These are phyloP conservation scores for Chaetothyriales sp. DNA, from an alignment of 2,329 filamentous ascomycete genomes.

Conservation along the genomic window DNA sequence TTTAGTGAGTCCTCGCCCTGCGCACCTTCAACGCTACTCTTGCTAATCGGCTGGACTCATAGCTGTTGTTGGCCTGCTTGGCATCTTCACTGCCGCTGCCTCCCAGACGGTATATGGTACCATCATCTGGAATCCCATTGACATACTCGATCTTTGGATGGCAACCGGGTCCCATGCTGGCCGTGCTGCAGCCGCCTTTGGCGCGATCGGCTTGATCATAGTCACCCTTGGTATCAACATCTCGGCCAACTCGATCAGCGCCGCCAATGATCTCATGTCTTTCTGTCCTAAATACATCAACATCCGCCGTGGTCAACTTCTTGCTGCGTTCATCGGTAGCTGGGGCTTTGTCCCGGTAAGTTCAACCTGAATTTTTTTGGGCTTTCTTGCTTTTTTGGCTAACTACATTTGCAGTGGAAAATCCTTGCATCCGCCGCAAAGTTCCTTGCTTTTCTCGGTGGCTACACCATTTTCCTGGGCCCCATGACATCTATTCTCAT, in stretches of 20 bases:
- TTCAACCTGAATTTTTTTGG: not conserved
- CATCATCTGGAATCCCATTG: slow-evolving; percentile 13
- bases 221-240: slow-evolving; percentile 40
- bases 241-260: slow-evolving; percentile 39
- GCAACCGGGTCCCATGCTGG: slow-evolving; percentile 9
- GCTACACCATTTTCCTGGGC: slow-evolving; percentile 51
- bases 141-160: slow-evolving; percentile 10
- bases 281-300: slow-evolving; percentile 43
- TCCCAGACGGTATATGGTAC: slow-evolving; percentile 9
- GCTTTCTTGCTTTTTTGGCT: too few species aligned
- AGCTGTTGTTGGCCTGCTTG: slow-evolving; percentile 13
- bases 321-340: slow-evolving; percentile 39
- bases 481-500: slow-evolving; percentile 50
- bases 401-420: slow-evolving; percentile 36
- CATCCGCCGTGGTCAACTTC: slow-evolving; percentile 42
- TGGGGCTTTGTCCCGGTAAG: slow-evolving; percentile 44
- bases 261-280: slow-evolving; percentile 44
- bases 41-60: slow-evolving; percentile 4
- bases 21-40: not conserved
- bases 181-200: slow-evolving; percentile 36
- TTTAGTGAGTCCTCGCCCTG: slow-evolving; percentile 8
- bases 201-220: slow-evolving; percentile 34
- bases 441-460: slow-evolving; percentile 53
- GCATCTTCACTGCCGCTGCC: slow-evolving; percentile 14
- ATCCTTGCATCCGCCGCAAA: slow-evolving; percentile 46